Percentiles rank a stretch among this genome's conserved stretches.
These are phyloP conservation scores for Panaeolus papilionaceus DNA, from an alignment of 768 basidiomycete species.

Conservation along the genomic window DNA sequence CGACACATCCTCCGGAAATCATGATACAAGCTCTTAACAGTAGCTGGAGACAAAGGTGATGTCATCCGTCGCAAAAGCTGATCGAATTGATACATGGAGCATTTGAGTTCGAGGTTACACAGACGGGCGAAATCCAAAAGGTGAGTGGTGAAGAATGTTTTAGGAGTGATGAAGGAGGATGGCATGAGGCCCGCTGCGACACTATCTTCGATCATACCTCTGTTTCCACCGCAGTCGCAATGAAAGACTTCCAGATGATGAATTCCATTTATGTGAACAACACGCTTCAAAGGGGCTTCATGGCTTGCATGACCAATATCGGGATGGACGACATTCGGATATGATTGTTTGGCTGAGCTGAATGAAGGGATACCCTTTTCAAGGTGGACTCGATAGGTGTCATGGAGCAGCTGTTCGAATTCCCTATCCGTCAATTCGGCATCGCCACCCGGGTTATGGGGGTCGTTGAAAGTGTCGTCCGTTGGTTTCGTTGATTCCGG, in stretches of 20 bases:
- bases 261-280: neutral
- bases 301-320: neutral
- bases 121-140: neutral
- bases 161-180: neutral
- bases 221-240: neutral
- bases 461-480: no score
- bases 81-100: neutral
- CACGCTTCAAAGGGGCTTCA: neutral
- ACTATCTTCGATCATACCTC: neutral
- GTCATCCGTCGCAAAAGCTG: neutral
- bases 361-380: no score
- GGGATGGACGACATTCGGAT: no score
- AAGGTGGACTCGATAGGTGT: no score
- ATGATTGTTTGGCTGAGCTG: no score
- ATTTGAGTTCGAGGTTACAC: conserved; percentile 4
- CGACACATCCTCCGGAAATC: conserved; percentile 9
- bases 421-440: no score
- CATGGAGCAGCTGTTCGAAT: no score
- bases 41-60: neutral
- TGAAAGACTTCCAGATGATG: no score
- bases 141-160: conserved; percentile 7
- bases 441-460: no score
- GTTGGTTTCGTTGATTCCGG: no score
- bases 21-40: neutral
- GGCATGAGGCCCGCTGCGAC: no score